Evolutionary conservation across 257 asterid genomes (phyloP), one percentile per base, ranked within the genome.

Genomic region (Scutellaria minor): DNA sequence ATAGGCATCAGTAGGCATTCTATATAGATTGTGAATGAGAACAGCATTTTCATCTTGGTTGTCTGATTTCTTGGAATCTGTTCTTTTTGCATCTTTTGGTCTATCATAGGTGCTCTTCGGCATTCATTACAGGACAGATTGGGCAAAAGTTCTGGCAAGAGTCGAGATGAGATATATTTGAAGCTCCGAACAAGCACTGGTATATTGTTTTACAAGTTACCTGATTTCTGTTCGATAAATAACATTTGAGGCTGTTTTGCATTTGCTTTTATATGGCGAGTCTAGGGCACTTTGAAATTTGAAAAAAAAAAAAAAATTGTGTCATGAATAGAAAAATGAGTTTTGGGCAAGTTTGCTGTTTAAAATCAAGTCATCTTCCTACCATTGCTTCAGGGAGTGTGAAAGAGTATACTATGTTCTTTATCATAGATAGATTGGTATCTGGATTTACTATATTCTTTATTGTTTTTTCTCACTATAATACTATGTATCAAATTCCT

Each of bases 151-250:
- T 83, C 92, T 40, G 82, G 86, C 78, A 87, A 84, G 76, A 85
- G 88, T 70, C 90, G 86, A n/a, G 93, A 83, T 59, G 88, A 87
- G 80, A 83, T 85, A 77, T 77, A 79, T 67, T 77, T 85, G 76
- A 85, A 87, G 87, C 90, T 87, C 59, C 86, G 83, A 51, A 87
- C 85, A 18, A 85, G 88, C 75, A 79, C 93, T 61, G 87, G 93
- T 87, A 45, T 40, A 70, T 64, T 41, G 12, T 48, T 12, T 10
- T 24, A 8, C 35, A 20, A 27, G 37, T 59, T 44, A 20, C 37
- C 60, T 68, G 12, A 15, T 48, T 14, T 55, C 10, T 39, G 14
- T 15, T 64, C 20, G 60, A 42, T 45, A 9, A 71, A 46, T 57
- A 46, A 35, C 57, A 44, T 65, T 40, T 68, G 67, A 59, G 40